Evolutionary conservation across 2,329 filamentous ascomycete genomes (phyloP), one percentile per base, ranked within the genome.

Genomic region (Colletotrichum abscissum): DNA sequence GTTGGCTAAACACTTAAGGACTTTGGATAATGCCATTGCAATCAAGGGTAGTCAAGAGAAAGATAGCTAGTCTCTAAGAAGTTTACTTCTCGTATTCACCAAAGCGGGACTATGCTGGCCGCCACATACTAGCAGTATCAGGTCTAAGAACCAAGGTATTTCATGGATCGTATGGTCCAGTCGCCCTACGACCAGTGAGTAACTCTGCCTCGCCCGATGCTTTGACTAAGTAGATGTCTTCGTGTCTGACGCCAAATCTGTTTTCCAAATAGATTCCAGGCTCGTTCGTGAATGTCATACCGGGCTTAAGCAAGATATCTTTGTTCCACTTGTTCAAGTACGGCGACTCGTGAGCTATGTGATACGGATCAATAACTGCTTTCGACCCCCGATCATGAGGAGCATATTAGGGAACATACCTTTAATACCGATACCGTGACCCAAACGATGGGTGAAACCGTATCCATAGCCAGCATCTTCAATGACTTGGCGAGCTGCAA

Each of bases 341-440:
- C 0, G 90, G 90, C 35, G 88, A 90, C 77, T 92, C 90, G 75
- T 92, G 90, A 1, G 90, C 90, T 73, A 24, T 11, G 5, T 7
- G 16, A 11, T 49, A n/a, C 19, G 8, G 16, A 35, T 73, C 30
- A 73, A 22, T 30, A 3, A 12, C 19, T 5, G 16, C 22, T 9
- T 8, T 6, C n/a, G 16, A 8, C 16, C 9, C 14, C 4, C n/a
- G 16, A 12, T 16, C 6, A 22, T 22, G 8, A 19, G 14, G 1
- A 1, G 14, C 9, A 28, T 1, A 2, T 16, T 1, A 1, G 30
- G 12, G 14, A 16, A 26, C 22, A 14, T 26, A 69, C 70, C 70
- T 80, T 92, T 92, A 78, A 92, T 91, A 0, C 90, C 91, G 60
- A 92, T 91, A 1, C 90, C 88, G 76, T 92, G 91, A 1, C 90